Evolutionary conservation across 2,329 filamentous ascomycete genomes (phyloP).

Genomic region (Daldinia sp.): DNA sequence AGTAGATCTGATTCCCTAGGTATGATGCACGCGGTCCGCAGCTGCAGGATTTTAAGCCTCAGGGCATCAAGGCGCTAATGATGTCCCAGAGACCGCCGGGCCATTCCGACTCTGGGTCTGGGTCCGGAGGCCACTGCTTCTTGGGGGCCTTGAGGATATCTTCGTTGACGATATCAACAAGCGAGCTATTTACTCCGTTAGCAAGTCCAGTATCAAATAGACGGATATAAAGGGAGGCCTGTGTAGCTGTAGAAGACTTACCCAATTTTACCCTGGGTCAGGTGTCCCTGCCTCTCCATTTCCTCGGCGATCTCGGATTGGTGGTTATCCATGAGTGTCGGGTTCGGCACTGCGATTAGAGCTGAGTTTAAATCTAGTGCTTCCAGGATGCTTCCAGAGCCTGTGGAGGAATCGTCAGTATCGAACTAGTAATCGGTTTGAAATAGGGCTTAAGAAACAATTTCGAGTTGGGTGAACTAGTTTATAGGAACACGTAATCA

Average conservation of each 20-base stretch:
- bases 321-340: slow-evolving; percentile 85
- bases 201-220: not conserved
- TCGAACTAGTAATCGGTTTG: not conserved
- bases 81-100: slow-evolving; percentile 49
- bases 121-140: slow-evolving; percentile 45
- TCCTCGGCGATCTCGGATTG: slow-evolving; percentile 87
- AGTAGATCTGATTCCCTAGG: not conserved
- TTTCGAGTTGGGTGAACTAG: not conserved
- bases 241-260: slow-evolving; percentile 55
- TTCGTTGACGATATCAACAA: slow-evolving; percentile 44
- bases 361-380: slow-evolving; percentile 79
- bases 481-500: not conserved
- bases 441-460: not conserved
- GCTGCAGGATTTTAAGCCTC: not conserved
- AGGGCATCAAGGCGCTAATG: slow-evolving; percentile 44
- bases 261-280: slow-evolving; percentile 76
- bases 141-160: slow-evolving; percentile 33
- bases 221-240: not conserved
- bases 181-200: slow-evolving; percentile 38
- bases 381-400: slow-evolving; percentile 90
- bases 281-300: slow-evolving; percentile 79
- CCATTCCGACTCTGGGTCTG: slow-evolving; percentile 41
- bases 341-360: slow-evolving; percentile 91
- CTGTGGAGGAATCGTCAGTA: slow-evolving; percentile 59
- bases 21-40: not conserved